Evolutionary conservation across 371 early-diverging fungal genomes (phyloP).

Genomic region (Mortierella sp.): DNA sequence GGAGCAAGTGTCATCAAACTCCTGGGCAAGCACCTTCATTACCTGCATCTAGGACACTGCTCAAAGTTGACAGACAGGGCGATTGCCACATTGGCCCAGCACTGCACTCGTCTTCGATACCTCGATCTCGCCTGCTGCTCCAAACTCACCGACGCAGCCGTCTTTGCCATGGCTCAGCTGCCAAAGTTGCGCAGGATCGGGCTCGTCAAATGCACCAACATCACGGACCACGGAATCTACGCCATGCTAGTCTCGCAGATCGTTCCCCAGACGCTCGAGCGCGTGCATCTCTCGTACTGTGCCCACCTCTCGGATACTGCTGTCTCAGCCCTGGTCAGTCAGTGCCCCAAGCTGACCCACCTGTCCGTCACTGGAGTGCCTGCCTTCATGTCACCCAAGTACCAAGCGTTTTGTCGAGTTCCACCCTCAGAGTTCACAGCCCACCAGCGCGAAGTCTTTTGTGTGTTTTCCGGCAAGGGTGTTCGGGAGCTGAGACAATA

Average conservation of each 20-base stretch:
- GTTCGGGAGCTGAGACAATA: constrained; percentile 65
- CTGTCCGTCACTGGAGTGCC: constrained; percentile 72
- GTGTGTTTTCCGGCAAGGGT: constrained; percentile 75
- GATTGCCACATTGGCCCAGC: constrained; percentile 63
- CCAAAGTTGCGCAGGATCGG: constrained; percentile 74
- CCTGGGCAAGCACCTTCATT: constrained; percentile 71
- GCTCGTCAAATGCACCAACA: constrained; percentile 71
- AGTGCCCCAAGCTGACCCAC: constrained; percentile 70
- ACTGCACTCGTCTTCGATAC: constrained; percentile 75
- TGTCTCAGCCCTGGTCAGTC: constrained; percentile 66
- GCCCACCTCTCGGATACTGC: constrained; percentile 64
- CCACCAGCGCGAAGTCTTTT: constrained; percentile 70
- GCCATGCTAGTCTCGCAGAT: constrained; percentile 65
- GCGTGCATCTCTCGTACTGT: constrained; percentile 76
- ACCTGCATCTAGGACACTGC: constrained; percentile 74
- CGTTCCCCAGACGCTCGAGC: constrained; percentile 68
- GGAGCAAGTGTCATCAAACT: constrained; percentile 64
- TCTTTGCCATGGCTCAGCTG: constrained; percentile 67
- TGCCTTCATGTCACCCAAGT: constrained; percentile 67
- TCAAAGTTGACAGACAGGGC: constrained; percentile 67
- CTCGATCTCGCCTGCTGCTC: constrained; percentile 74
- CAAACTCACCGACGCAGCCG: constrained; percentile 67
- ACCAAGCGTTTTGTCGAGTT: constrained; percentile 69
- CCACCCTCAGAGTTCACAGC: constrained; percentile 71
- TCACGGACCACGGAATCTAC: constrained; percentile 71